phyloP scores from a whole-genome alignment of 202 grass and related monocot species.

The Schoenoplectus tabernaemontani region DNA sequence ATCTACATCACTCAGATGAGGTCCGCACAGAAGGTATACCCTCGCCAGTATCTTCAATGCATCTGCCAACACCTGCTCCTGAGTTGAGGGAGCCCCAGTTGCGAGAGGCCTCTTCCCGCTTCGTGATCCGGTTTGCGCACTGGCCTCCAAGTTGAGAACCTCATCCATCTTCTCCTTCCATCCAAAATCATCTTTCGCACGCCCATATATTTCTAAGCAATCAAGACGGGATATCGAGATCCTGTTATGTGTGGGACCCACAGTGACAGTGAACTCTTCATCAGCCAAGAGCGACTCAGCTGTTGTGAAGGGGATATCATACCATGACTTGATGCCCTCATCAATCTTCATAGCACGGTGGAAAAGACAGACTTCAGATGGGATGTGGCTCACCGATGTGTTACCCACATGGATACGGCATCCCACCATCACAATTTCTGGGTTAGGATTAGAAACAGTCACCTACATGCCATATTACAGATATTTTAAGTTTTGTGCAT shows the following conservation, averaged over 20 bases:
- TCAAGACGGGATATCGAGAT: constrained; percentile 69
- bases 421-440: constrained; percentile 90
- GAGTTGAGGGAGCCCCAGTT: constrained; percentile 51
- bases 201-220: constrained; percentile 87
- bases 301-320: constrained; percentile 87
- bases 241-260: constrained; percentile 77
- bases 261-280: constrained; percentile 76
- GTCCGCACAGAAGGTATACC: constrained; percentile 63
- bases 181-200: constrained; percentile 94
- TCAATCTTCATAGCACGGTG: constrained; percentile 77
- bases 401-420: constrained; percentile 89
- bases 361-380: constrained; percentile 78
- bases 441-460: constrained; percentile 70
- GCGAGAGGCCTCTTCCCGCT: constrained; percentile 35
- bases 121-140: constrained; percentile 37
- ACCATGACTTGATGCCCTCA: constrained; percentile 91
- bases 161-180: constrained; percentile 99
- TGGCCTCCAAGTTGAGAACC: constrained; percentile 73
- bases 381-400: constrained; percentile 77
- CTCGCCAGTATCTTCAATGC: constrained; percentile 71
- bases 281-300: constrained; percentile 89
- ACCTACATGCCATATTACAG: constrained; percentile 39
- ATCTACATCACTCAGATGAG: constrained; percentile 37
- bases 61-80: constrained; percentile 88
- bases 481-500: background rate